phyloP scores from a whole-genome alignment of 805 yeast species.

The Suhomyces sp. region DNA sequence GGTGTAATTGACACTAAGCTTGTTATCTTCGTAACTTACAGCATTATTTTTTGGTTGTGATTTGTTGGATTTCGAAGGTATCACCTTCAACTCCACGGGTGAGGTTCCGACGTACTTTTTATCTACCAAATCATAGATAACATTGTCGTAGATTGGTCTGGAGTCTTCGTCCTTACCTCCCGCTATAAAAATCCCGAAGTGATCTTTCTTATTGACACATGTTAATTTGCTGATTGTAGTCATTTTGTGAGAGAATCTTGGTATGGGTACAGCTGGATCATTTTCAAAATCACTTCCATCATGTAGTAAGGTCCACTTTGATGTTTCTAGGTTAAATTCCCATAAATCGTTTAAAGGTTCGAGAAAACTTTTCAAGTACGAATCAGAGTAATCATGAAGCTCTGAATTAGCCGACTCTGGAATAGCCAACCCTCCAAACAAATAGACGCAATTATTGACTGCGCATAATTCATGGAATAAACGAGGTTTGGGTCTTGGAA shows the following conservation, averaged over 20 bases:
- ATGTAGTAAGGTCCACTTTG: conserved; percentile 54
- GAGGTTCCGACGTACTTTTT: conserved; percentile 28
- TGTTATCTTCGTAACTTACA: conserved; percentile 16
- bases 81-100: conserved; percentile 17
- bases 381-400: too few relatives aligned
- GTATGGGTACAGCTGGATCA: conserved; percentile 23
- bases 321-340: conserved; percentile 56
- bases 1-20: conserved; percentile 30
- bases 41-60: conserved; percentile 8
- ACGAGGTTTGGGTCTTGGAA: conserved; percentile 44
- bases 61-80: conserved; percentile 5
- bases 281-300: conserved; percentile 25
- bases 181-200: conserved; percentile 49
- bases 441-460: conserved; percentile 49
- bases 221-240: conserved; percentile 39
- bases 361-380: conserved; percentile 14
- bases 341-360: conserved; percentile 64
- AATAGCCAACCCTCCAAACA: conserved; percentile 64
- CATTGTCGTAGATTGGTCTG: conserved; percentile 30
- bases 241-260: conserved; percentile 56
- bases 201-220: conserved; percentile 37
- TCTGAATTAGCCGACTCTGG: conserved; percentile 9
- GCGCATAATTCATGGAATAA: conserved; percentile 59
- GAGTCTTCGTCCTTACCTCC: conserved; percentile 51
- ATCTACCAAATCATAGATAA: conserved; percentile 47